Evolutionary conservation across 2,329 filamentous ascomycete genomes (phyloP), one percentile per base, ranked within the genome.

Genomic region (Neofusicoccum kwambonambiense): DNA sequence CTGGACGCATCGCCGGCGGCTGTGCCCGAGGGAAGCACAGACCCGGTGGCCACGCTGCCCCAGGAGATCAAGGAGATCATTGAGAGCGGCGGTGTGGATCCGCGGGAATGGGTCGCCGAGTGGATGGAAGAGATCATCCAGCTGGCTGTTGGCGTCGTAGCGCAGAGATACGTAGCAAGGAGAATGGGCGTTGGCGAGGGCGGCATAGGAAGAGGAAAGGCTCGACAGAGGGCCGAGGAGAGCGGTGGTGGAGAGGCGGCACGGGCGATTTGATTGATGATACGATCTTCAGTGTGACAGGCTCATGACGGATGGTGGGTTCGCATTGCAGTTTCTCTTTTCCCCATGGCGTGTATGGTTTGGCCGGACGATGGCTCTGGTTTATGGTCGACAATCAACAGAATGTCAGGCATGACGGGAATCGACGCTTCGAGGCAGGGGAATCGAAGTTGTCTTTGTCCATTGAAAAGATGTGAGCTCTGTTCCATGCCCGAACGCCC

Each of bases 101-200:
- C 95, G 0, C 85, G 95, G 65, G 95, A 99, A 77, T 99, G 95
- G 95, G 91, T 97, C 42, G 90, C 93, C 3, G 95, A 98, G 78
- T 99, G 95, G 95, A 86, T 99, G 52, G 94, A 98, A 80, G 94
- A 98, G 80, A 81, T 89, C 0, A 83, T 99, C 37, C 87, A 83
- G 45, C 81, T 98, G 56, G 86, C 88, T 3, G 86, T 96, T 0
- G 94, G 95, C 17, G 82, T 97, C 7, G 89, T 98, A 3, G 95
- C 95, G 2, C 95, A 99, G 83, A 85, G 93, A 68, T 99, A 99
- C 75, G 95, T 99, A 19, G 94, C 95, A 4, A 87, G 91, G 67
- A 84, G 95, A 64, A 99, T 99, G 95, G 94, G 95, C 12, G 94
- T 99, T 9, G 94, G 94, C 12, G 92, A 96, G 77, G 90, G 91